These are phyloP conservation scores for Aspergillus wentii DNA, from an alignment of 495 filamentous ascomycete species.

Conservation along the genomic window DNA sequence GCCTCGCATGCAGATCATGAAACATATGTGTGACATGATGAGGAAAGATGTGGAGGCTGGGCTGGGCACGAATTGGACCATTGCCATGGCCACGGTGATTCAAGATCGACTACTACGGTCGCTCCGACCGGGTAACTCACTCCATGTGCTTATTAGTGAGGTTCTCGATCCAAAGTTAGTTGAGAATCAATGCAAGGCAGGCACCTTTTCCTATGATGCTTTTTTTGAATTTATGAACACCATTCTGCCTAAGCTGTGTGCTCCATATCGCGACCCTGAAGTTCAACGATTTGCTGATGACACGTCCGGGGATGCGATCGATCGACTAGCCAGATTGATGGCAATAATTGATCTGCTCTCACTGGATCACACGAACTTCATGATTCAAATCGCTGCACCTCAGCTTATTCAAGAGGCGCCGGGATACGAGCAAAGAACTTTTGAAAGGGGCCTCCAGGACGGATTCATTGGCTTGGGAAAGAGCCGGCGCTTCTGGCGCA, in stretches of 20 bases:
- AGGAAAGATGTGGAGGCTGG: constrained; percentile 65
- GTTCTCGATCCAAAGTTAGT: constrained; percentile 77
- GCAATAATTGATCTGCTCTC: constrained; percentile 84
- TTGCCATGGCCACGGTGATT: constrained; percentile 81
- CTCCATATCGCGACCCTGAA: constrained; percentile 80
- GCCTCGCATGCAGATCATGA: constrained; percentile 46
- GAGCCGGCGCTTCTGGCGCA: constrained; percentile 68
- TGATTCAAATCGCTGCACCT: constrained; percentile 75
- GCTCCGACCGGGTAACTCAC: constrained; percentile 70
- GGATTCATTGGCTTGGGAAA: constrained; percentile 53
- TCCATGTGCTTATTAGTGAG: constrained; percentile 80
- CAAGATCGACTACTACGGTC: constrained; percentile 77
- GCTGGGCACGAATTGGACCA: constrained; percentile 68
- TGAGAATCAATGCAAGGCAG: constrained; percentile 67
- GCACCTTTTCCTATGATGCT: constrained; percentile 85
- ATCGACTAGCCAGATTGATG: constrained; percentile 77
- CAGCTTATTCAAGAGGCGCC: constrained; percentile 75
- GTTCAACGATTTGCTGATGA: constrained; percentile 75
- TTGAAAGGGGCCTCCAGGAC: constrained; percentile 63
- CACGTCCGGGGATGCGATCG: constrained; percentile 72
- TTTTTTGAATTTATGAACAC: constrained; percentile 89
- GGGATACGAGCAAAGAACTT: constrained; percentile 74
- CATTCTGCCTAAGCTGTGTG: constrained; percentile 90
- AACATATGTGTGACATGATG: constrained; percentile 74
- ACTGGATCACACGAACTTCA: constrained; percentile 94